Evolutionary conservation across 768 basidiomycete genomes (phyloP), one percentile per base, ranked within the genome.

Genomic region (Grammothele lineata): DNA sequence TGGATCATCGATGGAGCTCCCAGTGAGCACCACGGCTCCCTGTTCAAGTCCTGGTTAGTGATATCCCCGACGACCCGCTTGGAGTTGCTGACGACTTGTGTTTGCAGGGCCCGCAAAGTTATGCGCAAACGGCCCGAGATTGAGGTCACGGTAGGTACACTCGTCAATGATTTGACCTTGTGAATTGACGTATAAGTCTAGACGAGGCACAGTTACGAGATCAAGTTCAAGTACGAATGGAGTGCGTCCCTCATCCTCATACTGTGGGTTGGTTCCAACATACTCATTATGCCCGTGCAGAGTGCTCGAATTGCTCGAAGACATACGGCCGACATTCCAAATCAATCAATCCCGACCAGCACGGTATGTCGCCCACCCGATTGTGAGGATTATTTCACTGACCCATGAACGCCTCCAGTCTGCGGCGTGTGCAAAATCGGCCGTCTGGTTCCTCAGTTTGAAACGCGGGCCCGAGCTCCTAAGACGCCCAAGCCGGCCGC

Each of bases 291-390:
- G 36, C 18, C n/a, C 8, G n/a, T n/a, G 15, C 11, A 34, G 12
- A 18, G 17, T 32, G 2, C 18, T 37, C 12, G 9, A 11, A 33
- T 45, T 26, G 47, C 52, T 9, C 32, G 30, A 23, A 17, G 52
- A 87, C 86, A 42, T 88, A 88, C 57, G 86, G 86, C 14, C 77
- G 86, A 25, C 80, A 81, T 56, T 83, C 77, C 59, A 88, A 83
- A 50, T 87, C 85, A 17, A 87, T 87, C 54, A 70, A 72, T 12
- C 74, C 82, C 12, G 75, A 80, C 25, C 76, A 81, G 69, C 80
- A 77, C 45, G 70, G 85, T 85, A 52, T 51, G 80, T 71, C 21
- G 30, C 35, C 43, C 15, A 7, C 22, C 11, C 10, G 3, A 12
- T 34, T 19, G n/a, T 27, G 22, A 27, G 39, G 39, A 17, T 17